These are phyloP conservation scores for Aspergillus wentii DNA, from an alignment of 495 filamentous ascomycete genomes.

Conservation along the genomic window DNA sequence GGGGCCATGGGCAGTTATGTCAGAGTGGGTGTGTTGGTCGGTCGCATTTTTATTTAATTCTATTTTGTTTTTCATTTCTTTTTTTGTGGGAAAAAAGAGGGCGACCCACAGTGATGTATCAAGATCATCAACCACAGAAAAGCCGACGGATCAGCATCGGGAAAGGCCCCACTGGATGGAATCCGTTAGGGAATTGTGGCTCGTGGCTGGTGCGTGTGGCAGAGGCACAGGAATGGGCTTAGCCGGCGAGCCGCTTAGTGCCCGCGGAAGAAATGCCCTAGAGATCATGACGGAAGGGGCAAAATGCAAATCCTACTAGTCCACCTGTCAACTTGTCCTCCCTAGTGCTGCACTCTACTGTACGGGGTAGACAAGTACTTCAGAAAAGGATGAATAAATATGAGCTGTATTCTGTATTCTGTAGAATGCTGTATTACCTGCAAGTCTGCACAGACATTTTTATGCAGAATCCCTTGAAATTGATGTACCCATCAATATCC, in stretches of 20 bases:
- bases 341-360: no score
- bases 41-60: no score
- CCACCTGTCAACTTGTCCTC: no score
- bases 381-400: slow-evolving; percentile 4
- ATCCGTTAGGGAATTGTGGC: slow-evolving; percentile 16
- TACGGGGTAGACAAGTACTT: no score
- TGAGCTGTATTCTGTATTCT: neutral
- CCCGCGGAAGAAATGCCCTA: slow-evolving; percentile 4
- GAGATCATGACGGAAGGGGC: slow-evolving; percentile 34
- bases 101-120: slow-evolving; percentile 25
- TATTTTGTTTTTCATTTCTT: no score
- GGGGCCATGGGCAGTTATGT: no score
- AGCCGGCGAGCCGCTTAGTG: slow-evolving; percentile 7
- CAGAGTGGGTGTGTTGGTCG: no score
- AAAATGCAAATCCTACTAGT: no score
- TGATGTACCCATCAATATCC: no score
- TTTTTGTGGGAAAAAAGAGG: no score
- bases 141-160: slow-evolving; percentile 24
- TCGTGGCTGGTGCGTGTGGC: slow-evolving; percentile 11
- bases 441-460: slow-evolving; percentile 10
- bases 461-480: slow-evolving; percentile 10
- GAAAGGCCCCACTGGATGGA: slow-evolving; percentile 16
- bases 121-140: slow-evolving; percentile 19
- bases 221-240: slow-evolving; percentile 4
- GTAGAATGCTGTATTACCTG: slow-evolving; percentile 6